Evolutionary conservation across 805 yeast species (phyloP), one percentile per base, ranked within the genome.

Genomic region (Dipodascopsis tothii): DNA sequence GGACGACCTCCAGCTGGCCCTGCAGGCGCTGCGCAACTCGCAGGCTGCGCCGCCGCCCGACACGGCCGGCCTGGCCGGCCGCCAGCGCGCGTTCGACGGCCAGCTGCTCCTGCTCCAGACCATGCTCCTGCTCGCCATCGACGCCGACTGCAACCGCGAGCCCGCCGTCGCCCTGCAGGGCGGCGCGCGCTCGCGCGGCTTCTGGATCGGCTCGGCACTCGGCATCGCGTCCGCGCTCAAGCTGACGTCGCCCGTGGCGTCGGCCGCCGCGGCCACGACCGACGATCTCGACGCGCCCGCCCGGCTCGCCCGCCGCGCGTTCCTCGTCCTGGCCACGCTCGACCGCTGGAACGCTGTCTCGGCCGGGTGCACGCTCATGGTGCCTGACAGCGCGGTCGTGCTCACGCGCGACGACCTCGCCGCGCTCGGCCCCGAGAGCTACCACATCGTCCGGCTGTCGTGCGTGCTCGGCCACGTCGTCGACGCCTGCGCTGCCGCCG

Each of bases 201-300:
- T 55, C 25, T 62, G 66, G 63, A 56, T 67, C 5, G 68, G 68
- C 2, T 56, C 67, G 4, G 65, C 67, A 4, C 56, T 64, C n/a
- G 56, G 59, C n/a, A 43, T 57, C 19, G 55, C 59, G 7, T 52
- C 52, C n/a, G 41, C 52, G 2, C 46, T 44, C 37, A 44, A 54
- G 21, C 55, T 61, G 14, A 41, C 50, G 30, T 46, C 55, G 9
- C 32, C 54, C 5, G 43, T 41, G 3, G 49, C n/a, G 45, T 36
- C 18, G 34, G 48, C 39, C 48, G 47, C 41, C 39, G 46, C n/a
- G 18, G 48, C 34, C 50, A 49, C 21, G 28, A 48, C 17, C 33
- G 33, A 18, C 9, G 58, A 53, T 28, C 25, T 28, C 4, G 62
- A 60, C 20, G 46, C 50, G 21, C 53, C 50, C 32, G 45, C 41